Percentiles rank a stretch among this genome's conserved stretches.
Conservation (phyloP, 345 rosid genomes). For the Boechera stricta region DNA sequence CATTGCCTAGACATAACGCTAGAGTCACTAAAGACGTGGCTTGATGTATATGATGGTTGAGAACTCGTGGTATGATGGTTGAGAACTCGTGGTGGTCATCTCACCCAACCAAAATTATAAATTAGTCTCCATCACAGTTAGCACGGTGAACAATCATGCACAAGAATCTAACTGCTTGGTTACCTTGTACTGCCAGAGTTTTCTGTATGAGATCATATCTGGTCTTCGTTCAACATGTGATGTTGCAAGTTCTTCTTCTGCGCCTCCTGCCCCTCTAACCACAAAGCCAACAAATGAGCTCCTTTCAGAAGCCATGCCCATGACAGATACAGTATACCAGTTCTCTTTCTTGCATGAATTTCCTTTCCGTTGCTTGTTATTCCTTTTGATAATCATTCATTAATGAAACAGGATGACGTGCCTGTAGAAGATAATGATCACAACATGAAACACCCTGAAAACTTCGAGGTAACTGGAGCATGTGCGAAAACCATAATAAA, state of each 20-base stretch:
- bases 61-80: background rate
- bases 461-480: conserved; percentile 55
- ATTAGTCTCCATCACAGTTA: conserved; percentile 26
- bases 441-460: conserved; percentile 48
- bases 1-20: conserved; percentile 18
- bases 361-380: conserved; percentile 8
- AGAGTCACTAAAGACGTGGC: conserved; percentile 5
- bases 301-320: conserved; percentile 65
- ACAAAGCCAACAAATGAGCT: conserved; percentile 70
- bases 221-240: conserved; percentile 74
- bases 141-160: conserved; percentile 6
- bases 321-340: conserved; percentile 48
- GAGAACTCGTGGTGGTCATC: conserved; percentile 16
- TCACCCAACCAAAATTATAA: conserved; percentile 9
- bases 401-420: conserved; percentile 50
- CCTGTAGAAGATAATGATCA: conserved; percentile 46
- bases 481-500: conserved; percentile 16
- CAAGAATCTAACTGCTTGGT: conserved; percentile 41
- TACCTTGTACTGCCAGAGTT: conserved; percentile 55
- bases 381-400: conserved; percentile 27
- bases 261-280: conserved; percentile 61
- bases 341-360: conserved; percentile 21
- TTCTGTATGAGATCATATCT: conserved; percentile 78
- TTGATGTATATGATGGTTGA: conserved; percentile 13
- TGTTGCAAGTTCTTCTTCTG: conserved; percentile 87